A percentile compares a stretch with the other conserved stretches of the same genome.
Conservation (phyloP, 1,284 basidiomycete species). For the Kwoniella shivajii region DNA sequence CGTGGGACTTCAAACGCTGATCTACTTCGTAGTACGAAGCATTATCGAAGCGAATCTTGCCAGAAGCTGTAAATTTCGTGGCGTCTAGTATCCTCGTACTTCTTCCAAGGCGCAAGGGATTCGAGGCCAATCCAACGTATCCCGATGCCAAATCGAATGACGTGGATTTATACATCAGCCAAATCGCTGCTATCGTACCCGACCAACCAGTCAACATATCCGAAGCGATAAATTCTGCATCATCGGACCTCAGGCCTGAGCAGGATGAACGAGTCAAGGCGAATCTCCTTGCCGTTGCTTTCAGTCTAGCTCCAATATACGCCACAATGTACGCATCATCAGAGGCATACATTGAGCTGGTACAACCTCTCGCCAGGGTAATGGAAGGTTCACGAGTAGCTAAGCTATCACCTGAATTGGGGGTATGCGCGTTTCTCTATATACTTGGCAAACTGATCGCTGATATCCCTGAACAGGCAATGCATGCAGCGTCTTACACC, state of each 20-base stretch:
- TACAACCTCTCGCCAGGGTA: slow-evolving; percentile 66
- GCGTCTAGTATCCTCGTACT: slow-evolving; percentile 72
- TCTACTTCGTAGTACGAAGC: slow-evolving; percentile 66
- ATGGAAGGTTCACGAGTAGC: slow-evolving; percentile 61
- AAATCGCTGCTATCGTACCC: slow-evolving; percentile 23
- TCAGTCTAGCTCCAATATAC: slow-evolving; percentile 68
- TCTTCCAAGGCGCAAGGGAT: slow-evolving; percentile 60
- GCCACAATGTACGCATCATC: slow-evolving; percentile 74
- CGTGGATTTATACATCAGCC: slow-evolving; percentile 32
- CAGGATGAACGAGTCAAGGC: slow-evolving; percentile 59
- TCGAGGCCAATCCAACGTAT: slow-evolving; percentile 61
- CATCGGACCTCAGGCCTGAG: slow-evolving; percentile 38
- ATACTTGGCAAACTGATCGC: neutral
- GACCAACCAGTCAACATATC: slow-evolving; percentile 33
- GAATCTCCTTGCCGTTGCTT: slow-evolving; percentile 59
- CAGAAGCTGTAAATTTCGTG: slow-evolving; percentile 86
- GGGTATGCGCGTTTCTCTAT: slow-evolving; percentile 57
- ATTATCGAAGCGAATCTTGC: slow-evolving; percentile 82
- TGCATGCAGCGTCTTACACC: slow-evolving; percentile 55
- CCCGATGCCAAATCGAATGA: slow-evolving; percentile 63
- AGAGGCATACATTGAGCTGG: slow-evolving; percentile 82
- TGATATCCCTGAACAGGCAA: slow-evolving; percentile 53
- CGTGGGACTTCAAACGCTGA: slow-evolving; percentile 1
- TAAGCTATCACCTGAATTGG: slow-evolving; percentile 60
- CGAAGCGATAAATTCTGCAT: slow-evolving; percentile 27